Percentiles rank a stretch among this genome's conserved stretches.
phyloP scores from a whole-genome alignment of 495 filamentous ascomycete genomes.

The Hypoxylon cercidicola region DNA sequence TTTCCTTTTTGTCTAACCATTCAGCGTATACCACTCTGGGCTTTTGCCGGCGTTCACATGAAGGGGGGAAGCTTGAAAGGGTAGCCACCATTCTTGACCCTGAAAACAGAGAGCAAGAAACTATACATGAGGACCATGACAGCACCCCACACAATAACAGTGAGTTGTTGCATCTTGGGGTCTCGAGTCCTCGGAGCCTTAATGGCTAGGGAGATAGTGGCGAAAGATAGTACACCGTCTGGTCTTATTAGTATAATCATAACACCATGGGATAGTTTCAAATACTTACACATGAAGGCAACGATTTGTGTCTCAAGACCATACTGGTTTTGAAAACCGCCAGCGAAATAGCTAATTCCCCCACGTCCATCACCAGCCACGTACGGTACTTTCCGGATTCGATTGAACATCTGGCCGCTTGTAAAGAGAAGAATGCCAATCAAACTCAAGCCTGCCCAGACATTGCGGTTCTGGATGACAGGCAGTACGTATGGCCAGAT shows the following conservation, averaged over 20 bases:
- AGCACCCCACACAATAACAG: slow-evolving; percentile 82
- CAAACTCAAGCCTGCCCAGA: slow-evolving; percentile 92
- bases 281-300: slow-evolving; percentile 88
- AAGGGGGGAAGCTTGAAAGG: slow-evolving; percentile 95
- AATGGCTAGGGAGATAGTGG: slow-evolving; percentile 85
- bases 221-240: slow-evolving; percentile 95
- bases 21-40: neutral
- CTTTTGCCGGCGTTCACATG: slow-evolving; percentile 48
- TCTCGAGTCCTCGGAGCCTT: slow-evolving; percentile 91
- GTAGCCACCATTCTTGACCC: slow-evolving; percentile 94
- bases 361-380: slow-evolving; percentile 86
- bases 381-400: slow-evolving; percentile 97
- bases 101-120: slow-evolving; percentile 92
- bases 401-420: slow-evolving; percentile 98
- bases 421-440: slow-evolving; percentile 94
- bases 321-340: slow-evolving; percentile 94
- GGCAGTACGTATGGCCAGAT: slow-evolving; percentile 88
- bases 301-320: slow-evolving; percentile 97
- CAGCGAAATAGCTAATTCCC: slow-evolving; percentile 90
- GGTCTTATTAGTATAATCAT: slow-evolving; percentile 38
- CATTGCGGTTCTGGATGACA: slow-evolving; percentile 85
- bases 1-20: slow-evolving; percentile 13
- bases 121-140: slow-evolving; percentile 88
- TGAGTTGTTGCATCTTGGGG: slow-evolving; percentile 78
- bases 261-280: neutral